These are phyloP conservation scores for Globisporangium nagaii DNA, from an alignment of 352 stramenopile genomes.

Conservation along the genomic window DNA sequence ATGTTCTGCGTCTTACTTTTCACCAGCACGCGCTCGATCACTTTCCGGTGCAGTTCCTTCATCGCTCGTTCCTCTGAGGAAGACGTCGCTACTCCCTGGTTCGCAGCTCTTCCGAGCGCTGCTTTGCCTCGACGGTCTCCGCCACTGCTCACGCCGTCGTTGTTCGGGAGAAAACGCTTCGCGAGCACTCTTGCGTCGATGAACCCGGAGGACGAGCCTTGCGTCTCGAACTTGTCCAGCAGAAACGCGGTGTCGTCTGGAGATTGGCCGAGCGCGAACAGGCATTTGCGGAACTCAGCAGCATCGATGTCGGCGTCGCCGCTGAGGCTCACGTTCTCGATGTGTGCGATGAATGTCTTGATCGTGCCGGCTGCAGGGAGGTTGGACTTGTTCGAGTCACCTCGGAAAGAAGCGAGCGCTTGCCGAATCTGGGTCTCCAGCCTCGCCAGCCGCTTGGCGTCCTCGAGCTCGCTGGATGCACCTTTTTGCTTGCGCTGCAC, in stretches of 20 bases:
- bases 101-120: neutral
- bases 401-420: slow-evolving; percentile 18
- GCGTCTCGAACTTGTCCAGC: slow-evolving; percentile 21
- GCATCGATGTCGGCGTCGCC: slow-evolving; percentile 15
- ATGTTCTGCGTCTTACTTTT: slow-evolving; percentile 48
- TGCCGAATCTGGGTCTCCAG: slow-evolving; percentile 21
- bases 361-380: slow-evolving; percentile 26
- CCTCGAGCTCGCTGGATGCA: neutral
- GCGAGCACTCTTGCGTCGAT: slow-evolving; percentile 17
- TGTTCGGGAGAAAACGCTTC: slow-evolving; percentile 19
- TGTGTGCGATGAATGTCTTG: slow-evolving; percentile 18
- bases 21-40: slow-evolving; percentile 52
- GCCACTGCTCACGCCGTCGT: neutral
- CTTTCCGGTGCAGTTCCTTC: slow-evolving; percentile 45
- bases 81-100: neutral
- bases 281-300: slow-evolving; percentile 25
- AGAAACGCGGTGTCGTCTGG: slow-evolving; percentile 24
- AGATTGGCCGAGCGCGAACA: slow-evolving; percentile 26
- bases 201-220: slow-evolving; percentile 6
- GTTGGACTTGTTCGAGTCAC: neutral
- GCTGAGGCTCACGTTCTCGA: slow-evolving; percentile 5
- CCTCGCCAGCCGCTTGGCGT: slow-evolving; percentile 12
- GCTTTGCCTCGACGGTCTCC: neutral
- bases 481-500: neutral
- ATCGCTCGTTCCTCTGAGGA: slow-evolving; percentile 9